Base-by-base conservation (phyloP, 352 stramenopile species). In the Globisporangium ultimum region DNA sequence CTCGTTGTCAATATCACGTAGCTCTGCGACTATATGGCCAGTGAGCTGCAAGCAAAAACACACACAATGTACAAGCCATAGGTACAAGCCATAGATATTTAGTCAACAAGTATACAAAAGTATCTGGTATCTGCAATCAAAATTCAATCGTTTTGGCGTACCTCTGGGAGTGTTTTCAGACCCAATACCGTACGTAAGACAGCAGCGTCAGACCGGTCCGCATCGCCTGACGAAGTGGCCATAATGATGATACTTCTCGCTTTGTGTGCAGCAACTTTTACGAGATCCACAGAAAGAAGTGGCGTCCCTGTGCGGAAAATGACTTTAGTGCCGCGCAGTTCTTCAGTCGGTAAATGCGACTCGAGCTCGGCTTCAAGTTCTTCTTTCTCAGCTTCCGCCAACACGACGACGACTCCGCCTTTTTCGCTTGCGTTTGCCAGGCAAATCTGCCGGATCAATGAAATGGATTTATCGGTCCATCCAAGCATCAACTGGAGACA, bases 1-100 rank as follows among this genome's bases (percentile, higher is more conserved):
- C 17, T 92, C 75, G 59, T 96, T 97, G 64, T 97, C 89, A 15
- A 96, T 83, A 54, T 97, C 89, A 3, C 87, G 76, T 42, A 96
- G 65, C 56, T 97, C 89, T 12, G 85, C 87, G 5, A 97, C 88
- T 22, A 96, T 91, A 48, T 96, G 85, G 9, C 84, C 84, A 32
- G 68, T 48, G 11, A 90, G 41, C 76, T 89, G 21, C 11, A 14
- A 46, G 22, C 2, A 60, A 21, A 6, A 43, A 32, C 58, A 5
- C 24, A 32, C 5, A 5, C 24, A 32, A 5, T 32, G 24, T 32
- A 5, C 2, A n/a, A n/a, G n/a, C n/a, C n/a, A 28, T 2, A 10
- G 3, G 28, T 10, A 10, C 4, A 28, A 38, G 0, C 18, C 40
- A 46, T 11, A 40, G 9, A 5, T 41, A 34, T 5, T 38, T 9